Conservation (phyloP, 1,284 basidiomycete genomes). For the Fomitopsis schrenkii region DNA sequence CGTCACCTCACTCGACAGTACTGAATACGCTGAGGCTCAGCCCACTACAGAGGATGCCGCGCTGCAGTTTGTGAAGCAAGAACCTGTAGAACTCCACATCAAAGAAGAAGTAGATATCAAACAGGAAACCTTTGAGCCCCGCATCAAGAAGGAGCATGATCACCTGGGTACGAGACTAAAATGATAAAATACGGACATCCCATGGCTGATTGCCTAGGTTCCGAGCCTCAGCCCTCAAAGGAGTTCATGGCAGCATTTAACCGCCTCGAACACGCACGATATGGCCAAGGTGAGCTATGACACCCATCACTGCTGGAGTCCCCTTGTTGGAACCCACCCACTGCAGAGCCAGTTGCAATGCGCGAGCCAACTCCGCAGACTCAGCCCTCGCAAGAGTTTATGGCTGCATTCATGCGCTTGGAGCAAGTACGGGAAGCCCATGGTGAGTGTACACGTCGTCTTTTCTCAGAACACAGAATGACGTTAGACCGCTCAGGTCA, state of each 20-base stretch:
- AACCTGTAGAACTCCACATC: conserved; percentile 1
- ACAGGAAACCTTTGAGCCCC: background rate
- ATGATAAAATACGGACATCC: background rate
- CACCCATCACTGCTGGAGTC: background rate
- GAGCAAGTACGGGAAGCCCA: background rate
- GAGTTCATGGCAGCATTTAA: background rate
- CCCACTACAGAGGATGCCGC: conserved; percentile 8
- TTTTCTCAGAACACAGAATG: too few species aligned
- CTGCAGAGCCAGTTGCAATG: background rate
- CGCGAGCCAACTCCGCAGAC: background rate
- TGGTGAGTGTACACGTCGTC: background rate
- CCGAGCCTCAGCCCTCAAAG: background rate
- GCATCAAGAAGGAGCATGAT: background rate
- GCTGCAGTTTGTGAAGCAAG: conserved; percentile 7
- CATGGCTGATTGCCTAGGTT: background rate
- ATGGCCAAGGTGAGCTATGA: background rate
- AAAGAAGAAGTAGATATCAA: conserved; percentile 1
- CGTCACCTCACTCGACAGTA: conserved; percentile 1
- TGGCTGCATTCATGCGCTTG: background rate
- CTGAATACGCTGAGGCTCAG: background rate
- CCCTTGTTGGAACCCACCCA: background rate
- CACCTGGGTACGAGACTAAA: background rate
- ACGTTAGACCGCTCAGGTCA: too few species aligned
- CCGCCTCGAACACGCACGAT: background rate
- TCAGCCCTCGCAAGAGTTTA: background rate